Evolutionary conservation across 2,329 filamentous ascomycete species (phyloP).

Genomic region (Aspergillus sp.): DNA sequence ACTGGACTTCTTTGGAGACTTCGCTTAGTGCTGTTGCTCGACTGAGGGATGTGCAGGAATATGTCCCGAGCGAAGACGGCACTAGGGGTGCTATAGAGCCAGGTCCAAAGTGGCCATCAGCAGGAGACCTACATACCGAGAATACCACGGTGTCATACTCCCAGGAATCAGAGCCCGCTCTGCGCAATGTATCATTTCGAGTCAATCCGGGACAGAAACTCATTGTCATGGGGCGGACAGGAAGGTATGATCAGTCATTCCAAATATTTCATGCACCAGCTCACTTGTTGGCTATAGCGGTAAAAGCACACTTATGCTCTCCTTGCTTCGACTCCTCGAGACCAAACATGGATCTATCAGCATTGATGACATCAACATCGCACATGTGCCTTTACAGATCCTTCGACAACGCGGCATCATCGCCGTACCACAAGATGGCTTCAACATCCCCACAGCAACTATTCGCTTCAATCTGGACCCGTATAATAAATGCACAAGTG

Average conservation of each 20-base stretch:
- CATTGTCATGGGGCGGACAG: conserved; percentile 3
- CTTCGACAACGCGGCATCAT: conserved; percentile 1
- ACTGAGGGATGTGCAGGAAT: neutral
- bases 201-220: neutral
- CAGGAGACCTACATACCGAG: neutral
- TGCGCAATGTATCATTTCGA: neutral
- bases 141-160: neutral
- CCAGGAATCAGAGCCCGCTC: neutral
- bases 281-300: neutral
- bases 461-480: conserved; percentile 6
- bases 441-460: neutral
- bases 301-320: conserved; percentile 2
- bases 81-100: neutral
- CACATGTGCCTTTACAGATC: neutral
- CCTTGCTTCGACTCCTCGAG: neutral
- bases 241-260: neutral
- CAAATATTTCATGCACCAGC: neutral
- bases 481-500: neutral
- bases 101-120: neutral
- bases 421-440: conserved; percentile 7
- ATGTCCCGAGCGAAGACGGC: neutral
- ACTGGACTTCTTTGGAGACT: conserved; percentile 57
- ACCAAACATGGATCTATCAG: neutral
- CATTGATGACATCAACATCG: neutral
- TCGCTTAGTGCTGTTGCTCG: conserved; percentile 52